phyloP scores from a whole-genome alignment of 176 grass and related monocot genomes.

The Chloris gayana region DNA sequence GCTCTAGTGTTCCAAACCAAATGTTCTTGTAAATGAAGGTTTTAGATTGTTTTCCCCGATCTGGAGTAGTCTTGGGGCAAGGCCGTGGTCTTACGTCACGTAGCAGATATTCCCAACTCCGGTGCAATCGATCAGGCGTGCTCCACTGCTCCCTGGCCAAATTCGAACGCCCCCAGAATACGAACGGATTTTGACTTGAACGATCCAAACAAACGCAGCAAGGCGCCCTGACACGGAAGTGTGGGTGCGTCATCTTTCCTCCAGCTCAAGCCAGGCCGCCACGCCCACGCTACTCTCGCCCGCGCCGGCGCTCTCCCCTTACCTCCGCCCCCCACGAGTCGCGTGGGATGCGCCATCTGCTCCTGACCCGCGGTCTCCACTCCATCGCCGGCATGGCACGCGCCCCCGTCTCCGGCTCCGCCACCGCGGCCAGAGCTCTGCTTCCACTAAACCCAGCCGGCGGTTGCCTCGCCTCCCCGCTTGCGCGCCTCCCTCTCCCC shows the following conservation, averaged over 20 bases:
- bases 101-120: no score
- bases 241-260: background rate
- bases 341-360: conserved; percentile 46
- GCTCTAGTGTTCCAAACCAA: no score
- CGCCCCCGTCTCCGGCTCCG: conserved; percentile 24
- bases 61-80: no score
- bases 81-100: no score
- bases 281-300: background rate
- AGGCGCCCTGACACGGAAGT: background rate
- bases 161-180: background rate
- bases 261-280: conserved; percentile 1
- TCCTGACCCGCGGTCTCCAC: conserved; percentile 21
- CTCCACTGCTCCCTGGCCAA: no score
- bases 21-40: no score
- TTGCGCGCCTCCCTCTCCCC: conserved; percentile 17
- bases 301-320: background rate
- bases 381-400: conserved; percentile 41
- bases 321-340: background rate
- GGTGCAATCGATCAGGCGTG: background rate
- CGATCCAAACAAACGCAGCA: background rate
- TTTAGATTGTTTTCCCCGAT: no score
- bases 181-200: background rate
- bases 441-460: conserved; percentile 40
- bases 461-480: conserved; percentile 23
- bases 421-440: conserved; percentile 39